phyloP scores from a whole-genome alignment of 495 filamentous ascomycete genomes.

The Pyrenopolyporus hunteri region DNA sequence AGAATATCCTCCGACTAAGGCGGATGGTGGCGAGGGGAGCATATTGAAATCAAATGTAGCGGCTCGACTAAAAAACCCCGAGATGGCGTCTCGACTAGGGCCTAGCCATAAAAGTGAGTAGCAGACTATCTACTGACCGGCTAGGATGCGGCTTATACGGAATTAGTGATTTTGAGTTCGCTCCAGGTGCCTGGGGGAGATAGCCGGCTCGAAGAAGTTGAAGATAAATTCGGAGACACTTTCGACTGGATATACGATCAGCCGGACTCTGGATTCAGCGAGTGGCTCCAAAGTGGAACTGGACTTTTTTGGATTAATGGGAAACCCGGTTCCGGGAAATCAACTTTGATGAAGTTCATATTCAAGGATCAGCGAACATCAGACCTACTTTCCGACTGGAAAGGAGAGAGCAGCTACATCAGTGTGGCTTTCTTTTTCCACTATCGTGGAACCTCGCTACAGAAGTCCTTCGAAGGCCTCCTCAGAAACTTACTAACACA shows the following conservation, averaged over 20 bases:
- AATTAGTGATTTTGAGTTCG: constrained; percentile 1
- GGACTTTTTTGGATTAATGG: constrained; percentile 37
- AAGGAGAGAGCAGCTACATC: not conserved
- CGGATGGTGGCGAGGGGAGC: not conserved
- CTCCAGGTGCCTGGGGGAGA: not conserved
- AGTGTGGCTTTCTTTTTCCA: constrained; percentile 24
- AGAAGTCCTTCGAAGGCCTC: constrained; percentile 34
- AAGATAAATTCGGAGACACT: constrained; percentile 10
- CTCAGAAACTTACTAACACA: constrained; percentile 22
- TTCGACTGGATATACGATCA: constrained; percentile 28
- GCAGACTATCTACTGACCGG: not conserved
- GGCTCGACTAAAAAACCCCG: not conserved
- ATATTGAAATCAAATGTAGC: not conserved
- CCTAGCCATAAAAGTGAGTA: not conserved
- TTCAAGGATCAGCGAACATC: constrained; percentile 21
- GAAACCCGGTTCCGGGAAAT: constrained; percentile 30
- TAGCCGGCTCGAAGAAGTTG: constrained; percentile 1
- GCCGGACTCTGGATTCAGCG: constrained; percentile 1
- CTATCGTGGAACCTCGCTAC: constrained; percentile 17
- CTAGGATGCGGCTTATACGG: not conserved
- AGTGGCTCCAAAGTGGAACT: constrained; percentile 24
- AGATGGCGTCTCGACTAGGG: not conserved
- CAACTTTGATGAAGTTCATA: constrained; percentile 40
- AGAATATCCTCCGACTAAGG: not conserved
- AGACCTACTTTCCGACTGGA: constrained; percentile 21